Evolutionary conservation across 495 filamentous ascomycete species (phyloP).

Genomic region (Parachaetomium inaequale): DNA sequence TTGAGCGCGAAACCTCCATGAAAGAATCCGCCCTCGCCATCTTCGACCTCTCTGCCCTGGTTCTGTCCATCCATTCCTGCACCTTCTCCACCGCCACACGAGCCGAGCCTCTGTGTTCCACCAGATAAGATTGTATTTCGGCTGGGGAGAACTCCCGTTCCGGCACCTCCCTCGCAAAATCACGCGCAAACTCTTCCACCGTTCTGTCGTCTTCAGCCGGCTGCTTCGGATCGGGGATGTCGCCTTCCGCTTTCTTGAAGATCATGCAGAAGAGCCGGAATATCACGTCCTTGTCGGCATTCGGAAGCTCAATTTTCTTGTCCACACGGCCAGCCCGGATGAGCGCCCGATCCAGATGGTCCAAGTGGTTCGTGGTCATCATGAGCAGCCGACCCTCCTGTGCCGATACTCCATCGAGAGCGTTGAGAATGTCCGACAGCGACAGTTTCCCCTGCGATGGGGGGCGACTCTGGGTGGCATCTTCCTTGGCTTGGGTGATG

Average conservation of each 20-base stretch:
- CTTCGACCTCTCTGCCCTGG: conserved; percentile 13
- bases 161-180: conserved; percentile 12
- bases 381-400: conserved; percentile 69
- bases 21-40: conserved; percentile 14
- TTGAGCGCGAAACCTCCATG: background rate
- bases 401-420: conserved; percentile 64
- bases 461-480: background rate
- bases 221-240: conserved; percentile 8
- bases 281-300: conserved; percentile 34
- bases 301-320: conserved; percentile 59
- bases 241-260: conserved; percentile 10
- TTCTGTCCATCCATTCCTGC: too few relatives aligned
- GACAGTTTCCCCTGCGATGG: conserved; percentile 37
- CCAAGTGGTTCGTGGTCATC: conserved; percentile 71
- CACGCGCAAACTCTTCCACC: conserved; percentile 3
- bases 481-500: background rate
- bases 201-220: conserved; percentile 7
- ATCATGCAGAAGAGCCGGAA: conserved; percentile 11
- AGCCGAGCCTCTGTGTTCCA: conserved; percentile 12
- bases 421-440: conserved; percentile 65
- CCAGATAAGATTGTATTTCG: conserved; percentile 15
- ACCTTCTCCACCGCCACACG: conserved; percentile 10
- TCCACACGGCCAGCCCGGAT: conserved; percentile 67
- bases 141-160: conserved; percentile 13
- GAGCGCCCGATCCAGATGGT: conserved; percentile 64